Percentiles rank a stretch among this genome's conserved stretches.
Conservation (phyloP, 345 rosid species). For the Citrus sinensis region DVS_A1.0 CM039165.1:35533501-35534000, state of each 20-base stretch:
- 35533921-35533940: background rate
- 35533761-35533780: background rate
- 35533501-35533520: background rate
- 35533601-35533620: background rate
- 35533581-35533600: background rate
- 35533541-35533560: background rate
- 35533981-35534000: background rate
- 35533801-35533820: background rate
- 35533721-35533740: background rate
- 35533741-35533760: background rate
- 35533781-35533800: background rate
- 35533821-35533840: background rate
- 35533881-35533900: background rate
- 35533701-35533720: background rate
- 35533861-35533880: background rate
- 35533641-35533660: background rate
- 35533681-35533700: background rate
- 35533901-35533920: background rate
- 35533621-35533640: background rate
- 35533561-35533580: background rate
- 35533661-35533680: background rate
- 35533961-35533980: background rate
- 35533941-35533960: background rate
- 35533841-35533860: background rate
- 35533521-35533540: no score